A percentile compares a stretch with the other conserved stretches of the same genome.
Conservation (phyloP, 2,329 filamentous ascomycete species). For the Geosmithia flava region DNA sequence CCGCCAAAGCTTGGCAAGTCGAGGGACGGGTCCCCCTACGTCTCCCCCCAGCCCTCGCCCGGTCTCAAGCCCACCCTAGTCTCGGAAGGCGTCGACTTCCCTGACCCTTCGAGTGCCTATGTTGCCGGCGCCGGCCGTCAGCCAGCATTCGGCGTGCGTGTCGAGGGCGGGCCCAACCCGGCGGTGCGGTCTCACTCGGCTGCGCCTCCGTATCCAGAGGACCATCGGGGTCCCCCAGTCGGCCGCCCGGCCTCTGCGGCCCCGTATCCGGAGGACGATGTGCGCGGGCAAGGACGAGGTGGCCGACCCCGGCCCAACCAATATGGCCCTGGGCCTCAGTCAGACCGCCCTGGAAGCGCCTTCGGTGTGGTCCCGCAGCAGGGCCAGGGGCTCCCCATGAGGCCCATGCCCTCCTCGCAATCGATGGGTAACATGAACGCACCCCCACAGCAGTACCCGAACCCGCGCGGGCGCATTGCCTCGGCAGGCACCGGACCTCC, state of each 20-base stretch:
- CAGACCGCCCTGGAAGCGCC: constrained; percentile 36
- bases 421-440: constrained; percentile 34
- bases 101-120: constrained; percentile 31
- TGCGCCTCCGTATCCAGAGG: constrained; percentile 55
- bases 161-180: constrained; percentile 20
- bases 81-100: constrained; percentile 28
- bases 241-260: constrained; percentile 32
- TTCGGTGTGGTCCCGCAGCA: constrained; percentile 38
- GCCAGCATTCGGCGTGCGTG: constrained; percentile 35
- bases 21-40: constrained; percentile 15
- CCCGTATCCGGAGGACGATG: constrained; percentile 42
- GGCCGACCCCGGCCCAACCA: constrained; percentile 9
- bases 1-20: constrained; percentile 9
- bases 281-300: constrained; percentile 18
- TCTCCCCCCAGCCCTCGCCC: constrained; percentile 29
- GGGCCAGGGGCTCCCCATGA: constrained; percentile 6
- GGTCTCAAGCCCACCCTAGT: constrained; percentile 22
- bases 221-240: constrained; percentile 43
- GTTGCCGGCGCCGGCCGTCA: constrained; percentile 13
- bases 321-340: constrained; percentile 28
- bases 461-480: constrained; percentile 27
- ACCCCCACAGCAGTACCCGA: constrained; percentile 18
- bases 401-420: constrained; percentile 10
- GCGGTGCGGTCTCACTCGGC: constrained; percentile 36
- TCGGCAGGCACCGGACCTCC: constrained; percentile 25